phyloP scores from a whole-genome alignment of 805 yeast species.

The Candida andamanensis region DNA sequence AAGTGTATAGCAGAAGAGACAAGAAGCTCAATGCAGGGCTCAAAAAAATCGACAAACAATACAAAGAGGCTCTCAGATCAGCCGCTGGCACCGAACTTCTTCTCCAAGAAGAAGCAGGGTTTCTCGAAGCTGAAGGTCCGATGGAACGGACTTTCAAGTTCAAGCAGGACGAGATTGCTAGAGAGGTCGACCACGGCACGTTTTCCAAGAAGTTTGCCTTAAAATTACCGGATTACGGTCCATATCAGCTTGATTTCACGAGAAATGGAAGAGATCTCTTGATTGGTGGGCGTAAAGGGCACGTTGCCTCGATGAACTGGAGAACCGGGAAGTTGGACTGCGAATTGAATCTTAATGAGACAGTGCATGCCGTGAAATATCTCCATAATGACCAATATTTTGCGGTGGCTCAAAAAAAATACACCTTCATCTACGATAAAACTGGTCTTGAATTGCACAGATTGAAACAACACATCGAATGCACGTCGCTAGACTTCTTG shows the following conservation, averaged over 20 bases:
- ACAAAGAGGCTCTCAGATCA: slow-evolving; percentile 70
- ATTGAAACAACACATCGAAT: slow-evolving; percentile 84
- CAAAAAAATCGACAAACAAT: slow-evolving; percentile 63
- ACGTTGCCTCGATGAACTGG: slow-evolving; percentile 96
- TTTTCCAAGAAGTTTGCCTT: slow-evolving; percentile 72
- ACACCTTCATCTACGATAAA: slow-evolving; percentile 86
- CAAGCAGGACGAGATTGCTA: slow-evolving; percentile 70
- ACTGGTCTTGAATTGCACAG: slow-evolving; percentile 90
- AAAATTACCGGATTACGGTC: slow-evolving; percentile 74
- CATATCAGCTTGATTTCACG: slow-evolving; percentile 76
- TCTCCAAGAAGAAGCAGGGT: slow-evolving; percentile 80
- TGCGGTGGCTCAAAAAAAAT: slow-evolving; percentile 96
- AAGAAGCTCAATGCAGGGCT: slow-evolving; percentile 60
- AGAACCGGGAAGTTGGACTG: slow-evolving; percentile 75
- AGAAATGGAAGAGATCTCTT: slow-evolving; percentile 83
- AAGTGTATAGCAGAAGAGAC: slow-evolving; percentile 40
- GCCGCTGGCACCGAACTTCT: slow-evolving; percentile 86
- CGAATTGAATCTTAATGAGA: slow-evolving; percentile 82
- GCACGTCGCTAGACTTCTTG: slow-evolving; percentile 74
- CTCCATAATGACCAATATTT: slow-evolving; percentile 88
- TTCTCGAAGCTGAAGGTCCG: slow-evolving; percentile 81
- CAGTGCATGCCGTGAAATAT: slow-evolving; percentile 85
- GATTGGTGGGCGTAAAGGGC: slow-evolving; percentile 88
- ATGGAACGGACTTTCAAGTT: slow-evolving; percentile 90
- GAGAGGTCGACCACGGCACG: slow-evolving; percentile 72